Conservation (phyloP, 345 rosid species). For the Salix purpurea region DNA sequence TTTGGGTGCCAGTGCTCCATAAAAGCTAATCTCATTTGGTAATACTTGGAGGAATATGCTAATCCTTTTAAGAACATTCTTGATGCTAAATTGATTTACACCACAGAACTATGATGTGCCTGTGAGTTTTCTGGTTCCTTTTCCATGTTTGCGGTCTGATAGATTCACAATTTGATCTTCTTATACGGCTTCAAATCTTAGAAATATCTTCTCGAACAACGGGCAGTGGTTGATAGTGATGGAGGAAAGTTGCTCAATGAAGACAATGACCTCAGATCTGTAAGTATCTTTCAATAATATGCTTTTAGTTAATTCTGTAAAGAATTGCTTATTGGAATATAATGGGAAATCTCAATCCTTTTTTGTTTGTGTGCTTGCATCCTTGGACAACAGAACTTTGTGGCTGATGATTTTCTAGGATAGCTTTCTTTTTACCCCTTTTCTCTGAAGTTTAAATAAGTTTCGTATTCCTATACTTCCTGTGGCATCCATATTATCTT, state of each 20-base stretch:
- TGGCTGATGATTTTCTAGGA: neutral
- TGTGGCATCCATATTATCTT: neutral
- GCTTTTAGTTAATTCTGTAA: no score
- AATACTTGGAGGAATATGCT: neutral
- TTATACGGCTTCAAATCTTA: conserved; percentile 23
- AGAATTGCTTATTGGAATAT: neutral
- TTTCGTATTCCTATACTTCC: neutral
- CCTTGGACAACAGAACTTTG: neutral
- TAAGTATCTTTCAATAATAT: conserved; percentile 36
- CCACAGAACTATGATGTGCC: neutral
- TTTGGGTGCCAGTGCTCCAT: neutral
- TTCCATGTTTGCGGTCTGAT: neutral
- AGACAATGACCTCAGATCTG: conserved; percentile 91
- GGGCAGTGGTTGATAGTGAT: conserved; percentile 73
- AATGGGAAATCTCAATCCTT: neutral
- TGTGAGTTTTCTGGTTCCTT: neutral
- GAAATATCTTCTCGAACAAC: conserved; percentile 93
- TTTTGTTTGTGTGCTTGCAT: neutral
- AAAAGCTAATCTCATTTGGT: neutral
- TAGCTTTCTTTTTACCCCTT: no score
- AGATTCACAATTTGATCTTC: neutral
- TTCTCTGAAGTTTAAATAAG: no score
- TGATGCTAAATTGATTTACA: neutral
- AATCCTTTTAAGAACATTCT: neutral
- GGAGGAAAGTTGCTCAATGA: conserved; percentile 87